Base-by-base conservation (phyloP, 2,329 filamentous ascomycete genomes). In the Ciborinia camelliae region DNA sequence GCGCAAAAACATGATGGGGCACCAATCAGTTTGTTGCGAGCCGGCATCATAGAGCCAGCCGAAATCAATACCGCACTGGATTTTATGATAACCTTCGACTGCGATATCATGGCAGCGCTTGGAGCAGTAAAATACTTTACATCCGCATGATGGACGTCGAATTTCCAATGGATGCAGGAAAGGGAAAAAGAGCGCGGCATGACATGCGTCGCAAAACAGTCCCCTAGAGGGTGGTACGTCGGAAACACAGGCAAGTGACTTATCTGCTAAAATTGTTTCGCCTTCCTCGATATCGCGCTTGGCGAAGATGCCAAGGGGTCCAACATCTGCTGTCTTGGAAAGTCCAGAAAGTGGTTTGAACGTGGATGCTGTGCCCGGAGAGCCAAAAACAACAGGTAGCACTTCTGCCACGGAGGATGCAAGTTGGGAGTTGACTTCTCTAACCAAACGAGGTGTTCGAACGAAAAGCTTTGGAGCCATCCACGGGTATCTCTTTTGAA, bases 401-500 rank as follows among this genome's bases (percentile, higher is more conserved):
- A 73, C 61, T 55, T 71, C 63, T n/a, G 61, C 66, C 10, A 37
- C 65, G 1, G 28, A 39, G 5, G 15, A 37, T 0, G 14, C 14
- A 30, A 72, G 65, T 0, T 14, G 41, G 3, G 59, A 54, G 54
- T 74, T 74, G 23, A 73, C 58, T 6, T 68, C 14, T 47, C 62
- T 23, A 2, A 74, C n/a, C 10, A 71, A 47, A 4, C 30, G 43
- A 15, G 66, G 66, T 1, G 68, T 70, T 26, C 73, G 61, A 0
- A 53, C 39, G 23, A 67, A 71, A 0, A 74, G 61, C 0, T 43
- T 55, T 8, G 65, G n/a, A 14, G 71, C 67, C 55, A 73, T 47
- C 72, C 71, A 74, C 6, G 72, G 72, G 37, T 74, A 74, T n/a
- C 55, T 67, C 28, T 68, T 71, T 51, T 69, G 67, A 26, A 65